Evolutionary conservation across 176 grass and related monocot genomes (phyloP), one percentile per base, ranked within the genome.

Genomic region (Elaeis guineensis): DNA sequence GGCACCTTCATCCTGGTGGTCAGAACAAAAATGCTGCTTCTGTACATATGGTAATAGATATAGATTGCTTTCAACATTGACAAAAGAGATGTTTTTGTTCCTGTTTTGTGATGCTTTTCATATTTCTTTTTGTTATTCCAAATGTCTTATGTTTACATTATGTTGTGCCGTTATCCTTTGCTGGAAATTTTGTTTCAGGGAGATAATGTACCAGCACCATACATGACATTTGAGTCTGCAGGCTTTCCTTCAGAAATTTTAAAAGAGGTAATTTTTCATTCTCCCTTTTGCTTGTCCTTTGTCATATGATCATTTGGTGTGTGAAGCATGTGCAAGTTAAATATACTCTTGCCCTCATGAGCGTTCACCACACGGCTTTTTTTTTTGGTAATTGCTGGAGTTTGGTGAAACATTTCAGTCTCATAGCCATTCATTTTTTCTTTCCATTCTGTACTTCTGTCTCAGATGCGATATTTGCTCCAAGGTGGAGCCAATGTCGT

Each of bases 381-480:
- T 6, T 30, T 78, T 73, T 30, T 44, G 1, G 35, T 29, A 55
- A 5, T 73, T 73, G 26, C 50, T 63, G 23, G 19, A 82, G 65
- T 75, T 44, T 12, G 11, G 35, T 44, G 8, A 44, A 39, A 44
- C 2, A 2, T 44, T 44, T 44, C 35, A 44, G 35, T 44, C 35
- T 86, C 62, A 68, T 68, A 28, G 25, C 52, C 55, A 14, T 55
- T 68, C 65, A 44, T 44, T 68, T 24, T 56, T 68, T 68, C 28
- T 56, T 55, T 44, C 65, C 51, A 30, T 55, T 79, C 77, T 88
- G 74, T 79, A 77, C 74, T 72, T 84, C 78, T 92, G 84, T 89
- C 69, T 79, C 84, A 98, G 93, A 78, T 91, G 87, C 93, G 93
- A 98, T 98, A 92, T 98, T 88, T 86, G 93, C 93, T 98, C 93